Percentiles rank a stretch among this genome's conserved stretches.
These are phyloP conservation scores for Lactarius vividus DNA, from an alignment of 768 basidiomycete genomes.

Conservation along the genomic window DNA sequence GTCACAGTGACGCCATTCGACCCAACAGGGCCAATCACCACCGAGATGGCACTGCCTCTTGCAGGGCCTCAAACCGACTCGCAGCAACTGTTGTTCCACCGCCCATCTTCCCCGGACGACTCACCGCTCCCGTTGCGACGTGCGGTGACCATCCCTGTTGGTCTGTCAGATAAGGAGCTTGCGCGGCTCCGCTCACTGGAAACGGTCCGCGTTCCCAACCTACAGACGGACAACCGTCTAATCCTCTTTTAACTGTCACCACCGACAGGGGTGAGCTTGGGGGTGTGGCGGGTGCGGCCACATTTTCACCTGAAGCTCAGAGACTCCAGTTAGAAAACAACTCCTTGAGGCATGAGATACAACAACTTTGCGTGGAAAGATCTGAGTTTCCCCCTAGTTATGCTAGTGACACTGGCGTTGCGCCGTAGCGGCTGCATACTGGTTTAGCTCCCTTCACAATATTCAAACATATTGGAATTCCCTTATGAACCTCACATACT, in stretches of 20 bases:
- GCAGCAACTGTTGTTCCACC: neutral
- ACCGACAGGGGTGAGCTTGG: no score
- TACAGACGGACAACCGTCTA: neutral
- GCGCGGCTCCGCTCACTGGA: neutral
- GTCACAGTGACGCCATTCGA: neutral
- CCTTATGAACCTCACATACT: no score
- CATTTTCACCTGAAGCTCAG: neutral
- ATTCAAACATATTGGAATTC: neutral
- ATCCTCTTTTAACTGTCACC: neutral
- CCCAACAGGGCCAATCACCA: neutral
- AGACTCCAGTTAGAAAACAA: neutral
- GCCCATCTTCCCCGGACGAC: neutral
- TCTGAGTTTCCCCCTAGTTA: neutral
- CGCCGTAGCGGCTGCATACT: neutral
- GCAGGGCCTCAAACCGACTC: neutral
- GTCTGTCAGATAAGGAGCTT: neutral
- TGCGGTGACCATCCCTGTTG: neutral
- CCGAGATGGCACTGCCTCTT: neutral
- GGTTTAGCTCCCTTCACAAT: neutral
- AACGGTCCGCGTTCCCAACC: neutral
- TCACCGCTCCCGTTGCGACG: neutral
- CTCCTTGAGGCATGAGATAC: neutral
- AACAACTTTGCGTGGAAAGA: neutral
- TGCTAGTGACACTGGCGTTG: neutral
- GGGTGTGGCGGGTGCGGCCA: neutral